Percentiles rank a stretch among this genome's conserved stretches.
These are phyloP conservation scores for Clonostachys solani DNA, from an alignment of 2,329 filamentous ascomycete genomes.

Conservation along the genomic window DNA sequence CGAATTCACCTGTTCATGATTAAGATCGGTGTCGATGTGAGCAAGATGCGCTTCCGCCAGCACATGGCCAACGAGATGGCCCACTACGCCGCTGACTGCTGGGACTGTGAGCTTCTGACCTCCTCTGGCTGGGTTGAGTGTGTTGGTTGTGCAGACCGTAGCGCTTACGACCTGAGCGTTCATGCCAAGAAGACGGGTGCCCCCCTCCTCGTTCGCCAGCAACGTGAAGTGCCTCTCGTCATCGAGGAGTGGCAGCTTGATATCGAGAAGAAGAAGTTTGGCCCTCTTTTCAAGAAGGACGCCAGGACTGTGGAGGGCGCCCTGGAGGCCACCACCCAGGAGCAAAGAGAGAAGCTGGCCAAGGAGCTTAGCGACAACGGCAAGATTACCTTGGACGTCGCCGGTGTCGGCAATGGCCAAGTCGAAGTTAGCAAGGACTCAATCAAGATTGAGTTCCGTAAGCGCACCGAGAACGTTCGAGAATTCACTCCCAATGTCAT, in stretches of 20 bases:
- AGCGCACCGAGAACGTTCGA: slow-evolving; percentile 74
- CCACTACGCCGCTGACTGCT: slow-evolving; percentile 95
- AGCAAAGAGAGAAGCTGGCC: slow-evolving; percentile 74
- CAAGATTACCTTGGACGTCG: slow-evolving; percentile 73
- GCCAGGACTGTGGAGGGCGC: slow-evolving; percentile 80
- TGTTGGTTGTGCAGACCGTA: slow-evolving; percentile 93
- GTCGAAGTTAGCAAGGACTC: slow-evolving; percentile 77
- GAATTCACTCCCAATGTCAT: slow-evolving; percentile 96
- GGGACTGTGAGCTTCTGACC: slow-evolving; percentile 91
- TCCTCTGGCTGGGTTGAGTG: slow-evolving; percentile 98
- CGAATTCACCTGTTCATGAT: slow-evolving; percentile 88
- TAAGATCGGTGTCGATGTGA: slow-evolving; percentile 81
- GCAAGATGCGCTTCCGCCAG: slow-evolving; percentile 92
- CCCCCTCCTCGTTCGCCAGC: slow-evolving; percentile 80
- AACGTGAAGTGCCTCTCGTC: slow-evolving; percentile 69
- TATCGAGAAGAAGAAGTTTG: slow-evolving; percentile 92
- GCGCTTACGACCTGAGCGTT: slow-evolving; percentile 88
- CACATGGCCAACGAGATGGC: slow-evolving; percentile 81
- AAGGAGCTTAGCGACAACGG: slow-evolving; percentile 69
- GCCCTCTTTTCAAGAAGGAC: slow-evolving; percentile 92
- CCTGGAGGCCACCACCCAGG: slow-evolving; percentile 71
- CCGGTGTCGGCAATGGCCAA: slow-evolving; percentile 62
- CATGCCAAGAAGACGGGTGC: slow-evolving; percentile 91
- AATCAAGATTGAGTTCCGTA: slow-evolving; percentile 79
- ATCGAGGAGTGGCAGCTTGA: slow-evolving; percentile 87